phyloP scores from a whole-genome alignment of 768 basidiomycete species.

The Lentinula detonsa region DNA sequence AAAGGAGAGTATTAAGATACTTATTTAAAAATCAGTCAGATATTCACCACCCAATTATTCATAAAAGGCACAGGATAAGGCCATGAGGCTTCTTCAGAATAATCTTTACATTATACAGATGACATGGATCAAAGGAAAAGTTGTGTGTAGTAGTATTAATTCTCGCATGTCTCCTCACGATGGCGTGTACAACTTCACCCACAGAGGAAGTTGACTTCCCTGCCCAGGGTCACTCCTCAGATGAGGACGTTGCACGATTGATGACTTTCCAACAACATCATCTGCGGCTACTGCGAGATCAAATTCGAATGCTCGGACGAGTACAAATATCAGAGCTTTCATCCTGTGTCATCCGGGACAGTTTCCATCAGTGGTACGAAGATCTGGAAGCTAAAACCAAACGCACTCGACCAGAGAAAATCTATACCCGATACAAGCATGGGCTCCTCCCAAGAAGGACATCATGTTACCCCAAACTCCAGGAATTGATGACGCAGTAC shows the following conservation, averaged over 20 bases:
- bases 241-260: conserved; percentile 12
- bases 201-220: conserved; percentile 21
- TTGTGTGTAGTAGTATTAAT: no score
- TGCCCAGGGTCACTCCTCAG: conserved; percentile 16
- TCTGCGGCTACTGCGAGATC: conserved; percentile 42
- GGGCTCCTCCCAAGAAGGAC: conserved; percentile 60
- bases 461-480: conserved; percentile 56
- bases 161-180: not conserved
- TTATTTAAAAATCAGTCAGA: no score
- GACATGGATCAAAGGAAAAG: no score
- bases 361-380: not conserved
- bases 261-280: conserved; percentile 32
- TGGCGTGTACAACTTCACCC: conserved; percentile 1
- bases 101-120: no score
- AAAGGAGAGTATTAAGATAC: no score
- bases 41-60: no score
- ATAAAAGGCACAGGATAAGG: no score
- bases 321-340: conserved; percentile 41
- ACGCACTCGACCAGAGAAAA: conserved; percentile 58
- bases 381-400: not conserved
- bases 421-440: conserved; percentile 61
- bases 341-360: conserved; percentile 15
- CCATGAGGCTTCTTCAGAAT: no score
- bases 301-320: conserved; percentile 46
- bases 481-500: conserved; percentile 39